phyloP scores from a whole-genome alignment of 2,329 filamentous ascomycete species.

The Calonectria pseudoreteaudii region DNA sequence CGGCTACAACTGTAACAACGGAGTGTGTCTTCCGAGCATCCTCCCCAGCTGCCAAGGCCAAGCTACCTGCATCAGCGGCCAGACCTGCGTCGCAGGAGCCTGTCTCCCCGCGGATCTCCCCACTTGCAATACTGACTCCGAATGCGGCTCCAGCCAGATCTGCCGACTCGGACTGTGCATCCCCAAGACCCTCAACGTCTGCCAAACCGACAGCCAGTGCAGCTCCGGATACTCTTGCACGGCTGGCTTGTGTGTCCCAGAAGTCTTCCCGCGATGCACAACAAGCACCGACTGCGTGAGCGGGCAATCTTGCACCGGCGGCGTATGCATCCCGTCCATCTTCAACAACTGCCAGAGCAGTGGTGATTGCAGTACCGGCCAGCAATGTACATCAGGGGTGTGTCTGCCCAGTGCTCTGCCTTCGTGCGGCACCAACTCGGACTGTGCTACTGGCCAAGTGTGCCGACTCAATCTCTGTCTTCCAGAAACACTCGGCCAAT shows the following conservation, averaged over 20 bases:
- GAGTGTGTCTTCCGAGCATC: constrained; percentile 5
- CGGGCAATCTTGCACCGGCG: constrained; percentile 1
- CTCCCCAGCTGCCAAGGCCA: constrained; percentile 3
- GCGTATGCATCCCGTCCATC: constrained; percentile 4
- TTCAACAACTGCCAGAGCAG: constrained; percentile 2
- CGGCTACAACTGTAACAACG: constrained; percentile 2
- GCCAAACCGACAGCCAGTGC: neutral
- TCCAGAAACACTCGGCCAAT: constrained; percentile 5
- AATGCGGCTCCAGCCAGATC: constrained; percentile 23
- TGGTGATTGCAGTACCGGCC: neutral
- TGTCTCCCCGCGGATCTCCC: constrained; percentile 13
- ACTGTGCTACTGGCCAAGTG: constrained; percentile 11
- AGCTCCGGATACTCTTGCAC: neutral
- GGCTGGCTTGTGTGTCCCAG: constrained; percentile 12
- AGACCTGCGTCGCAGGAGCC: constrained; percentile 7
- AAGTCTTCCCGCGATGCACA: constrained; percentile 13
- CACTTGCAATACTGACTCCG: neutral
- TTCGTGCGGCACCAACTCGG: neutral
- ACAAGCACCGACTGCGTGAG: constrained; percentile 10
- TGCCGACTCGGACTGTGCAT: constrained; percentile 21
- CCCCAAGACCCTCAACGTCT: neutral
- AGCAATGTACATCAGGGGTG: constrained; percentile 13
- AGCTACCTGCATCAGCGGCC: neutral
- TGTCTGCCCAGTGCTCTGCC: constrained; percentile 11
- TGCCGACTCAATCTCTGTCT: constrained; percentile 21